Evolutionary conservation across 805 yeast species (phyloP).

Genomic region (Ogataea salicorniae): DNA sequence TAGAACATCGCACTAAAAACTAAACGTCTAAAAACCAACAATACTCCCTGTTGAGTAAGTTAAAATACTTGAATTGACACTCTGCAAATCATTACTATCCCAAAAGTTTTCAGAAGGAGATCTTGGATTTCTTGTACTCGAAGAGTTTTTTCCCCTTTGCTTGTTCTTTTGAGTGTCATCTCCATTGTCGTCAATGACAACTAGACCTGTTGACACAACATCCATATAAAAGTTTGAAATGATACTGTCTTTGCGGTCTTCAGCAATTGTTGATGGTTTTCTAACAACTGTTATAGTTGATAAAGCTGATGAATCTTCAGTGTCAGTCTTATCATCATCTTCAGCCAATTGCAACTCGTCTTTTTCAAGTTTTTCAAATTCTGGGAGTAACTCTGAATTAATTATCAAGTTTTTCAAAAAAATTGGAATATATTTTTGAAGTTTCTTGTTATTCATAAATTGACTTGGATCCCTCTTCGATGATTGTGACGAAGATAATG

Average conservation of each 20-base stretch:
- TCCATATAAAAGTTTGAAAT: slow-evolving; percentile 8
- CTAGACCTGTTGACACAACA: slow-evolving; percentile 1
- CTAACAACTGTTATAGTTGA: neutral
- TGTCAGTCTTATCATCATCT: slow-evolving; percentile 6
- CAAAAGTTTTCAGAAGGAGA: slow-evolving; percentile 15
- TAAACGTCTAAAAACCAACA: slow-evolving; percentile 16
- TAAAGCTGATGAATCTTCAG: slow-evolving; percentile 4
- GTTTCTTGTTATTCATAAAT: slow-evolving; percentile 26
- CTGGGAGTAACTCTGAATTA: slow-evolving; percentile 20
- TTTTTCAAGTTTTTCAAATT: slow-evolving; percentile 9
- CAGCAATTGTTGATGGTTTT: neutral
- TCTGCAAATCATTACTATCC: slow-evolving; percentile 18
- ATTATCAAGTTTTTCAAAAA: slow-evolving; percentile 26
- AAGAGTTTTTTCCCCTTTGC: neutral
- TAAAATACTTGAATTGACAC: slow-evolving; percentile 21
- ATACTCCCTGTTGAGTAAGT: slow-evolving; percentile 25
- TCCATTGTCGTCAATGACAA: neutral
- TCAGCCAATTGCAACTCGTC: slow-evolving; percentile 3
- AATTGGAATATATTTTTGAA: slow-evolving; percentile 27
- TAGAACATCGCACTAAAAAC: neutral
- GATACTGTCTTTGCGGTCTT: slow-evolving; percentile 13
- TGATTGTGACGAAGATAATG: neutral
- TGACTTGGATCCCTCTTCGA: slow-evolving; percentile 5
- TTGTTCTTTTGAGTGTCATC: neutral
- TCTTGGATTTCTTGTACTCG: neutral